Conservation (phyloP, 2,329 filamentous ascomycete species). For the Parastagonospora nodorum region DNA sequence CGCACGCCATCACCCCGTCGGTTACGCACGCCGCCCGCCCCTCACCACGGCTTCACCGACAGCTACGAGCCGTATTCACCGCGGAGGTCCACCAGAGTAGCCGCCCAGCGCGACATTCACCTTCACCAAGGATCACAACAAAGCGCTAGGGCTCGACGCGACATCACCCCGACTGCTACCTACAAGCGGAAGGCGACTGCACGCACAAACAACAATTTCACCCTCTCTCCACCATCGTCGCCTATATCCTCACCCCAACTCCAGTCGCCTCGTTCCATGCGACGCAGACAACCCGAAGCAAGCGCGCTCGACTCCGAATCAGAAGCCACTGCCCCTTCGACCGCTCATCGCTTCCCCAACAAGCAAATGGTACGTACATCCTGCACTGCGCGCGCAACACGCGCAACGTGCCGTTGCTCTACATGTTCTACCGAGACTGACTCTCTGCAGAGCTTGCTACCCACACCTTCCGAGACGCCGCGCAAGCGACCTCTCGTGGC, state of each 20-base stretch:
- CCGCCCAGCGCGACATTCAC: constrained; percentile 54
- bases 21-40: constrained; percentile 71
- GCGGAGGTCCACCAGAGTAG: constrained; percentile 67
- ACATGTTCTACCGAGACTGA: constrained; percentile 2
- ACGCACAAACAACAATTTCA: constrained; percentile 53
- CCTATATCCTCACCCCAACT: constrained; percentile 42
- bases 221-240: constrained; percentile 51
- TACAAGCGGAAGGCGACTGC: constrained; percentile 23
- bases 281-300: constrained; percentile 29
- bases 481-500: constrained; percentile 60
- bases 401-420: too few relatives aligned
- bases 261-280: constrained; percentile 37
- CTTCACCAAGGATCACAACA: constrained; percentile 27
- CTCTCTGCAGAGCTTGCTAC: constrained; percentile 62
- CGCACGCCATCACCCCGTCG: constrained; percentile 65
- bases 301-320: constrained; percentile 37
- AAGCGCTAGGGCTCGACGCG: constrained; percentile 31
- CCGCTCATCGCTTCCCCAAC: constrained; percentile 30
- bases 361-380: constrained; percentile 30
- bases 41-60: constrained; percentile 66
- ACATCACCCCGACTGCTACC: constrained; percentile 37
- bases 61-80: constrained; percentile 74
- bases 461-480: constrained; percentile 79
- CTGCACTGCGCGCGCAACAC: constrained; percentile 10
- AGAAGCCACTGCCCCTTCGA: constrained; percentile 32